Evolutionary conservation across 345 rosid species (phyloP).

Genomic region (Cardamine chenopodiifolia): DNA sequence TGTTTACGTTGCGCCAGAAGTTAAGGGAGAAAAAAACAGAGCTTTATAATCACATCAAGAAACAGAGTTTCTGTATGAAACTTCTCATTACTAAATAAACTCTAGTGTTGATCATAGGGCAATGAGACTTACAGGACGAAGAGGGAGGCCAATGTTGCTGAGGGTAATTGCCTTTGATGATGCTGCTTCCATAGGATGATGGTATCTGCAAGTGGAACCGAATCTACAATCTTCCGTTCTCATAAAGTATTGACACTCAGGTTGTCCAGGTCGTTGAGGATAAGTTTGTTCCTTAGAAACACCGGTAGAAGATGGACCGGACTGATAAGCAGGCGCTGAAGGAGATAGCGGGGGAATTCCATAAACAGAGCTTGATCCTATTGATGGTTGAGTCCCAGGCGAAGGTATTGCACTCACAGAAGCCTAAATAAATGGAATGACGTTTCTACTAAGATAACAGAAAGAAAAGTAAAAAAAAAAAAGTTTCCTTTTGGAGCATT

Average conservation of each 20-base stretch:
- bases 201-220: slow-evolving; percentile 84
- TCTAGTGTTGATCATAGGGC: too few species aligned
- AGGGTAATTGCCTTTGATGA: slow-evolving; percentile 52
- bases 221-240: slow-evolving; percentile 90
- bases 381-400: slow-evolving; percentile 56
- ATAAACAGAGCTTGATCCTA: slow-evolving; percentile 63
- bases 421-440: slow-evolving; percentile 45
- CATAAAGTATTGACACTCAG: slow-evolving; percentile 82
- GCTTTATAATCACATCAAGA: slow-evolving; percentile 18
- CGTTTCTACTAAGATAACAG: background rate
- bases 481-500: slow-evolving; percentile 31
- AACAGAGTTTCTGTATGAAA: slow-evolving; percentile 21
- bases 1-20: background rate
- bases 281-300: slow-evolving; percentile 66
- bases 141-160: slow-evolving; percentile 77
- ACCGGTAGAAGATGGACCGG: slow-evolving; percentile 50
- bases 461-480: background rate
- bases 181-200: slow-evolving; percentile 73
- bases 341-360: slow-evolving; percentile 64
- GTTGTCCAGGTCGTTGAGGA: slow-evolving; percentile 90
- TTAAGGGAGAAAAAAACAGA: slow-evolving; percentile 8
- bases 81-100: too few species aligned
- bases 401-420: slow-evolving; percentile 61
- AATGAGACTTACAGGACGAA: slow-evolving; percentile 72
- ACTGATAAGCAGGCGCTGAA: slow-evolving; percentile 62